These are phyloP conservation scores for Pistacia integerrima DNA, from an alignment of 345 rosid genomes.

Conservation along the genomic window DNA sequence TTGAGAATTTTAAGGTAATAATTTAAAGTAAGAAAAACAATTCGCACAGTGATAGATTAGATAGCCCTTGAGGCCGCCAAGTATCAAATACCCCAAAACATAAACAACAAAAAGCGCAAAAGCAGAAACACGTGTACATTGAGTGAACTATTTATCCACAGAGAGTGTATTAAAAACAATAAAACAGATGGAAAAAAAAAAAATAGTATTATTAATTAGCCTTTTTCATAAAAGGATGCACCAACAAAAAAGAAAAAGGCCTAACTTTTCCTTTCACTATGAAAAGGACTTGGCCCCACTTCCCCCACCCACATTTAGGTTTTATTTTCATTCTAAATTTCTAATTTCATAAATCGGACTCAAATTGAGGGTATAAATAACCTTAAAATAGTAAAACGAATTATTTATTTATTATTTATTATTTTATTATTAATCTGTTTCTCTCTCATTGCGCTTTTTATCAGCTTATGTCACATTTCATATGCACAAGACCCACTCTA, in stretches of 20 bases:
- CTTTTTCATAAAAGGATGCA: background rate
- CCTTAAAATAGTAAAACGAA: no score
- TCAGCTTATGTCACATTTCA: slow-evolving; percentile 52
- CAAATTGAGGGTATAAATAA: no score
- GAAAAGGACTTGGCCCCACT: slow-evolving; percentile 61
- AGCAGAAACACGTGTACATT: slow-evolving; percentile 1
- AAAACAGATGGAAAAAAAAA: background rate
- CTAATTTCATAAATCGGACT: background rate
- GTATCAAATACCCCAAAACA: no score
- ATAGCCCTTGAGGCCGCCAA: slow-evolving; percentile 1
- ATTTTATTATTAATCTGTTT: slow-evolving; percentile 5
- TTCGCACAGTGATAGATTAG: no score
- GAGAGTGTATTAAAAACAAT: background rate
- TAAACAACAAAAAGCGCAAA: background rate
- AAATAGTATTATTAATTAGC: background rate
- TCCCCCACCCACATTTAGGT: slow-evolving; percentile 31
- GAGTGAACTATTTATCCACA: background rate
- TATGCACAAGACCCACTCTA: slow-evolving; percentile 49
- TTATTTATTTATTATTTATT: background rate
- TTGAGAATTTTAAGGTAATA: slow-evolving; percentile 5
- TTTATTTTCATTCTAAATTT: background rate
- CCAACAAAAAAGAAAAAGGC: slow-evolving; percentile 13
- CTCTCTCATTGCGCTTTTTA: slow-evolving; percentile 50
- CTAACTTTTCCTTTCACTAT: slow-evolving; percentile 36
- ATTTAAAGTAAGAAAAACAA: no score